These are phyloP conservation scores for Penicillium sp. DNA, from an alignment of 2,329 filamentous ascomycete species.

Conservation along the genomic window DNA sequence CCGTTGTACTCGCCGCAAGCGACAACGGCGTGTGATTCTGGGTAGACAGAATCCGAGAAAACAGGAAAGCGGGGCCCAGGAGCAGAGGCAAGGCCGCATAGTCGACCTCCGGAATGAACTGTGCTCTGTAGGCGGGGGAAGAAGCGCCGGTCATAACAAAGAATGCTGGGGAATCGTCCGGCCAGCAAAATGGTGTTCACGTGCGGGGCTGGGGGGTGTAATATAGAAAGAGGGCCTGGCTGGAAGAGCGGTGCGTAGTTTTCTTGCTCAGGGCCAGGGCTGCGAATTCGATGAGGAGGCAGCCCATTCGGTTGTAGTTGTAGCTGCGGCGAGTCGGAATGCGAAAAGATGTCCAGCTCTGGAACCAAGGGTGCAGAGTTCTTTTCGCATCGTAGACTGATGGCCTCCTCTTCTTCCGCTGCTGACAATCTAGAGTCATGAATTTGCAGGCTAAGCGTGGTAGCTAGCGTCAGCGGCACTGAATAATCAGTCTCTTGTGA, in stretches of 20 bases:
- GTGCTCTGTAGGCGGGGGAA: constrained; percentile 73
- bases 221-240: constrained; percentile 73
- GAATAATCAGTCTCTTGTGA: constrained; percentile 61
- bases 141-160: constrained; percentile 82
- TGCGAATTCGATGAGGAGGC: constrained; percentile 37
- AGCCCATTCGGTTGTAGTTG: constrained; percentile 31
- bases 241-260: constrained; percentile 69
- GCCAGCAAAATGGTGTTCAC: constrained; percentile 80
- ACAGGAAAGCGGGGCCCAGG: constrained; percentile 52
- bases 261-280: constrained; percentile 31
- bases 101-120: constrained; percentile 74
- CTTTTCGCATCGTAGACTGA: constrained; percentile 33
- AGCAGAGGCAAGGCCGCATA: constrained; percentile 67
- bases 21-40: constrained; percentile 61
- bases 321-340: constrained; percentile 31
- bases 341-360: constrained; percentile 29
- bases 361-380: constrained; percentile 23
- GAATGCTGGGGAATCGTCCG: constrained; percentile 79
- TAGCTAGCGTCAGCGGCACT: constrained; percentile 76
- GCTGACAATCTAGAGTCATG: constrained; percentile 62
- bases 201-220: constrained; percentile 63
- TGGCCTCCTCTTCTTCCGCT: constrained; percentile 33
- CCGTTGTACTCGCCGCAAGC: constrained; percentile 88
- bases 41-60: constrained; percentile 37
- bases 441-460: constrained; percentile 72